Evolutionary conservation across 1,284 basidiomycete genomes (phyloP), one percentile per base, ranked within the genome.

Genomic region (Amylostereum chailletii): DNA sequence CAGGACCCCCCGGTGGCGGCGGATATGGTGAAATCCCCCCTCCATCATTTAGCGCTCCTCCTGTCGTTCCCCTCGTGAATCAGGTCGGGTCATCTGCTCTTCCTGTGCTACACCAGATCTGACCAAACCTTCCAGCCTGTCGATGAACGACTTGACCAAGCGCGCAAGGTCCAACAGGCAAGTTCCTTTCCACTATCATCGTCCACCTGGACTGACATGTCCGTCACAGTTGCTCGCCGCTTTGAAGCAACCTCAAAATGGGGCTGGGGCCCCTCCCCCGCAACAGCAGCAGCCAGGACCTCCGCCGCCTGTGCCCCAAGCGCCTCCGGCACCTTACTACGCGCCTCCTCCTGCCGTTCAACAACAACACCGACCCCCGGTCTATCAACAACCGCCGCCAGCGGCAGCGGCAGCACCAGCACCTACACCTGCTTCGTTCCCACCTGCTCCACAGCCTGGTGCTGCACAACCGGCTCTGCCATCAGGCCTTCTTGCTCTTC

Each of bases 141-240:
- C 36, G 83, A 87, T 53, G 85, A 89, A 49, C 83, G 86, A 29
- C 69, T 90, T 30, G 87, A 90, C 58, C 86, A 90, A 70, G 88
- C 87, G 3, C 78, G 82, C 49, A 86, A 79, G 64, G 87, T 90
- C 2, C 87, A 90, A 58, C 85, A 88, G 62, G 77, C 79, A 53
- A 42, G 67, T 54, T 26, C 31, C 46, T 3, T 50, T 45, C 41
- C 4, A 2, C 36, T n/a, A n/a, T 50, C 9, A 45, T 4, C 29
- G 6, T 30, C 34, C 29, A n/a, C 39, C 8, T 33, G 38, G 50
- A 38, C 41, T 47, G 37, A 48, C 51, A 48, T 33, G 39, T 42
- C 46, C 49, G 34, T 33, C 45, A 3, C 48, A 81, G 71, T 68
- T 90, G 4, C 69, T 90, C 30, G 87, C 85, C 6, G 86, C 88